These are phyloP conservation scores for Calonectria hawksworthii DNA, from an alignment of 2,329 filamentous ascomycete genomes.

Conservation along the genomic window DNA sequence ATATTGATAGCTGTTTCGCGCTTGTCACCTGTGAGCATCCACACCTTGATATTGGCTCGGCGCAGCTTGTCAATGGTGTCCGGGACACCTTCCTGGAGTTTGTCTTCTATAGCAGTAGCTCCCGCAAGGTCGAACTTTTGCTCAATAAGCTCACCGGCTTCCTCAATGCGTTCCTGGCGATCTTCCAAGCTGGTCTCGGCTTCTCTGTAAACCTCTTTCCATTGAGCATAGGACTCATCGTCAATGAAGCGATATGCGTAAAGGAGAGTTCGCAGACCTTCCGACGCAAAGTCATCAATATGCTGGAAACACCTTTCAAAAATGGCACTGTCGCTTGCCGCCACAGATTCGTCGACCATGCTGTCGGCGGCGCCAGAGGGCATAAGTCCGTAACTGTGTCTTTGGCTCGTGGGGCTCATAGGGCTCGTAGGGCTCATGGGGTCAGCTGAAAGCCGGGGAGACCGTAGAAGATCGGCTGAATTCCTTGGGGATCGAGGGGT, in stretches of 20 bases:
- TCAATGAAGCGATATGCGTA: conserved; percentile 86
- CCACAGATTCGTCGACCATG: conserved; percentile 71
- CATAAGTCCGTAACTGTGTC: conserved; percentile 41
- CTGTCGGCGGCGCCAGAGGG: conserved; percentile 61
- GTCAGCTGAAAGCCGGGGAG: conserved; percentile 41
- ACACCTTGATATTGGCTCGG: conserved; percentile 91
- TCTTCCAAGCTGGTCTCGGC: conserved; percentile 87
- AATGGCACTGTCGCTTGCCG: conserved; percentile 73
- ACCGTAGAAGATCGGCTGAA: conserved; percentile 42
- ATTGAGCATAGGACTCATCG: conserved; percentile 79
- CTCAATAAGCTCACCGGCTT: conserved; percentile 85
- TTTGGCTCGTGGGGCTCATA: conserved; percentile 34
- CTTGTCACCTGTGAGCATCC: conserved; percentile 97
- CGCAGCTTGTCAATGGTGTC: conserved; percentile 93
- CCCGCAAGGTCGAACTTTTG: conserved; percentile 85
- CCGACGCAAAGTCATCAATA: conserved; percentile 88
- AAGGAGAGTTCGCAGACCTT: conserved; percentile 87
- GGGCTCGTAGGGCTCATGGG: conserved; percentile 42
- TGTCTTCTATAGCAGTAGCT: conserved; percentile 94
- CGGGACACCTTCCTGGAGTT: conserved; percentile 89
- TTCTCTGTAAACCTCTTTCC: conserved; percentile 84
- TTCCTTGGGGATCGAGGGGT: conserved; percentile 42
- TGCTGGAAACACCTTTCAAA: conserved; percentile 92
- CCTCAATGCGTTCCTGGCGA: conserved; percentile 84
- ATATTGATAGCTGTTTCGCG: conserved; percentile 94